A percentile compares a stretch with the other conserved stretches of the same genome.
Conservation (phyloP, 2,329 filamentous ascomycete species). For the Fusarium poae region DNA sequence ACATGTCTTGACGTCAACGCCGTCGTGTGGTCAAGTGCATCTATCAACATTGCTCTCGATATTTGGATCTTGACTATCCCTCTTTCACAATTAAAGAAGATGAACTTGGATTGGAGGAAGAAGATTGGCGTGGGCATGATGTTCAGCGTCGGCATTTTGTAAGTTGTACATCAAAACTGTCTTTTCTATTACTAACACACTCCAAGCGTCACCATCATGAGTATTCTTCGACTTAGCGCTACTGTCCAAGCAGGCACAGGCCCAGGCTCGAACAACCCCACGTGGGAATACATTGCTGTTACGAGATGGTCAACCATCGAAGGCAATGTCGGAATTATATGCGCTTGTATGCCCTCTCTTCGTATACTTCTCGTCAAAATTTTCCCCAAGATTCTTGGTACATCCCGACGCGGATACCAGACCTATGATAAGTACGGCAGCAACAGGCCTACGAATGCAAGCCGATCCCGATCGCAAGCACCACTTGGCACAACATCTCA, state of each 20-base stretch:
- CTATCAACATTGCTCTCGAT: conserved; percentile 66
- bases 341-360: conserved; percentile 56
- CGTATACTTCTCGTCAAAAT: conserved; percentile 54
- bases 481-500: conserved; percentile 43
- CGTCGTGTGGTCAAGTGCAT: conserved; percentile 65
- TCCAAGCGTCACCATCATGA: conserved; percentile 55
- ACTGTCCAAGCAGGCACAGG: conserved; percentile 50
- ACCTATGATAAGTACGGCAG: conserved; percentile 37
- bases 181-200: neutral
- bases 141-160: conserved; percentile 65
- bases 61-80: conserved; percentile 66
- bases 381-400: conserved; percentile 54
- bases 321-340: conserved; percentile 56
- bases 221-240: conserved; percentile 54
- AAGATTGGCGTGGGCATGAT: conserved; percentile 64
- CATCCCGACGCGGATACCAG: conserved; percentile 50
- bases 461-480: conserved; percentile 18
- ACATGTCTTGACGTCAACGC: conserved; percentile 63
- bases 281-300: conserved; percentile 53
- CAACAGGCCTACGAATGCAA: conserved; percentile 25
- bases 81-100: conserved; percentile 57
- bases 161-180: conserved; percentile 29
- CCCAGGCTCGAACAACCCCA: conserved; percentile 49
- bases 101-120: conserved; percentile 62
- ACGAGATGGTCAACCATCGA: conserved; percentile 56